Evolutionary conservation across 352 stramenopile genomes (phyloP).

Genomic region (Phytophthora syringae): DNA sequence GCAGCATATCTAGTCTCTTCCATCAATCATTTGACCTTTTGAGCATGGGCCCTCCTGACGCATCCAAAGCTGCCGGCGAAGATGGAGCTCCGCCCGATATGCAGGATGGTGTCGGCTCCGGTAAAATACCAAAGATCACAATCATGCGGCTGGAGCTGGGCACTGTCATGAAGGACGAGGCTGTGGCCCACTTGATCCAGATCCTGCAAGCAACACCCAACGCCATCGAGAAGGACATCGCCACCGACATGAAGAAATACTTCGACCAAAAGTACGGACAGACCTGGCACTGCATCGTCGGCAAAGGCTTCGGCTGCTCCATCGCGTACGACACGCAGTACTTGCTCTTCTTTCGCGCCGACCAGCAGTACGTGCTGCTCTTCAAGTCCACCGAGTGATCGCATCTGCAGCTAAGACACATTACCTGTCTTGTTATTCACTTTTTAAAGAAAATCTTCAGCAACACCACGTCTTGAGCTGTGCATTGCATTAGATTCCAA

Average conservation of each 20-base stretch:
- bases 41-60: constrained; percentile 57
- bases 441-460: constrained; percentile 8
- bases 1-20: constrained; percentile 14
- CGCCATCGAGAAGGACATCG: constrained; percentile 94
- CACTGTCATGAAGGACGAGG: constrained; percentile 77
- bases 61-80: constrained; percentile 40
- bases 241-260: constrained; percentile 99
- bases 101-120: constrained; percentile 22
- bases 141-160: constrained; percentile 71
- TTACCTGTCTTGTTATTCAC: constrained; percentile 11
- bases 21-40: constrained; percentile 4
- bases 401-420: constrained; percentile 9
- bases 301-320: constrained; percentile 90
- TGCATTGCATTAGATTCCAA: constrained; percentile 19
- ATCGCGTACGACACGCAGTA: constrained; percentile 92
- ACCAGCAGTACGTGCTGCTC: constrained; percentile 84
- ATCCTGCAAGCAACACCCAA: constrained; percentile 46
- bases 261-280: constrained; percentile 97
- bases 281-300: constrained; percentile 96
- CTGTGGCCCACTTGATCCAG: constrained; percentile 53
- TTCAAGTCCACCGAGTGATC: constrained; percentile 84
- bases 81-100: constrained; percentile 23
- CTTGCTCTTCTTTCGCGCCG: constrained; percentile 86
- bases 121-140: constrained; percentile 64
- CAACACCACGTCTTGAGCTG: constrained; percentile 15